Evolutionary conservation across 306 rosid species (phyloP).

Genomic region (Fragaria nilgerrensis): DNA sequence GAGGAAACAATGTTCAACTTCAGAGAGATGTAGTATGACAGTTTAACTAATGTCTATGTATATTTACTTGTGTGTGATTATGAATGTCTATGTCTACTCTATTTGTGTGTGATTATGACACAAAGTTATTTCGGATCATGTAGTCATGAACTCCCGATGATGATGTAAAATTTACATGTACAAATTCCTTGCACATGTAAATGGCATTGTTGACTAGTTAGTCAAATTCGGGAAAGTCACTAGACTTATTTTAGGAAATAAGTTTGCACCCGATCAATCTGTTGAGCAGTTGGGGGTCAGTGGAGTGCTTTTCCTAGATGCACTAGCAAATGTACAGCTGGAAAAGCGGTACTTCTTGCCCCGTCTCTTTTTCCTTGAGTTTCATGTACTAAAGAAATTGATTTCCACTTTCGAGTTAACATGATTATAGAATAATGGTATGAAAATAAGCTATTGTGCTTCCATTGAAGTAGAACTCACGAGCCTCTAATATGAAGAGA

Average conservation of each 20-base stretch:
- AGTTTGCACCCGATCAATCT: constrained; percentile 99
- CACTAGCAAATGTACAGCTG: constrained; percentile 90
- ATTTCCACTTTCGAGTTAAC: constrained; percentile 9
- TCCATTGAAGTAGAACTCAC: constrained; percentile 8
- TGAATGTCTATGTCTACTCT: too few species aligned
- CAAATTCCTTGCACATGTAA: too few species aligned
- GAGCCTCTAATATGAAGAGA: constrained; percentile 53
- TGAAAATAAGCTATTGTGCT: neutral
- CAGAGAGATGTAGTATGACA: too few species aligned
- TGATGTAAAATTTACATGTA: too few species aligned
- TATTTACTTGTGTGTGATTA: too few species aligned
- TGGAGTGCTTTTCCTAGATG: constrained; percentile 96
- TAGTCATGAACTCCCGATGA: too few species aligned
- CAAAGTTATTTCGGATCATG: too few species aligned
- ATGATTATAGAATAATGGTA: neutral
- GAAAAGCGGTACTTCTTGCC: constrained; percentile 70
- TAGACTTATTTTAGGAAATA: constrained; percentile 93
- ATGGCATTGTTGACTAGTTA: constrained; percentile 93
- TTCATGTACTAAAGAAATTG: neutral
- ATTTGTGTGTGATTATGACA: too few species aligned
- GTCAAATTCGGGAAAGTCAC: constrained; percentile 96
- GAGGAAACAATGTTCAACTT: too few species aligned
- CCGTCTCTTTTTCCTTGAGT: neutral
- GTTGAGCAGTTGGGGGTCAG: constrained; percentile 94
- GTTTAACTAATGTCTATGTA: too few species aligned